Conservation (phyloP, 2,329 filamentous ascomycete genomes). For the Whalleya microplaca region DNA sequence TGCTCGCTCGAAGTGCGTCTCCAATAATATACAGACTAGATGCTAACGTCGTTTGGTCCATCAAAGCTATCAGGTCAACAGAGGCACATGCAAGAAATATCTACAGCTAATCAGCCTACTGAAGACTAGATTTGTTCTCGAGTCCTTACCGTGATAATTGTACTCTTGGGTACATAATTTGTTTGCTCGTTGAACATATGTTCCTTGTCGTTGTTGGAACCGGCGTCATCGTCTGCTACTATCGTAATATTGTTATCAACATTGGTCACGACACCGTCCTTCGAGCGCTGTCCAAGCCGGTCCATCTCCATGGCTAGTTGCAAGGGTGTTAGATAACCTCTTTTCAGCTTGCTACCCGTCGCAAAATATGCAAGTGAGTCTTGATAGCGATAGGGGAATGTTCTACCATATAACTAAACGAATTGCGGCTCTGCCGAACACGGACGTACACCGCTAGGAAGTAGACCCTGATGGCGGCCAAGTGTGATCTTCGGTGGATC, state of each 20-base stretch:
- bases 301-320: constrained; percentile 15
- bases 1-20: constrained; percentile 51
- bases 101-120: constrained; percentile 37
- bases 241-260: neutral
- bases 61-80: constrained; percentile 58
- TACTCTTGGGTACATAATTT: constrained; percentile 55
- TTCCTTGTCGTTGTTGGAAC: constrained; percentile 2
- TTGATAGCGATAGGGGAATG: constrained; percentile 1
- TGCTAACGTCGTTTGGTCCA: constrained; percentile 62
- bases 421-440: neutral
- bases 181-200: constrained; percentile 58
- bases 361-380: neutral
- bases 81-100: constrained; percentile 61
- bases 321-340: neutral
- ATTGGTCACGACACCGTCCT: constrained; percentile 3
- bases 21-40: constrained; percentile 58
- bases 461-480: constrained; percentile 22
- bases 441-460: neutral
- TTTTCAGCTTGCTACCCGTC: neutral
- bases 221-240: neutral
- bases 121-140: neutral
- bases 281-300: constrained; percentile 1
- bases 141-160: constrained; percentile 54
- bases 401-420: constrained; percentile 6
- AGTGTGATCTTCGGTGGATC: constrained; percentile 1